Evolutionary conservation across 495 filamentous ascomycete species (phyloP), one percentile per base, ranked within the genome.

Genomic region (Neurospora sp.): DNA sequence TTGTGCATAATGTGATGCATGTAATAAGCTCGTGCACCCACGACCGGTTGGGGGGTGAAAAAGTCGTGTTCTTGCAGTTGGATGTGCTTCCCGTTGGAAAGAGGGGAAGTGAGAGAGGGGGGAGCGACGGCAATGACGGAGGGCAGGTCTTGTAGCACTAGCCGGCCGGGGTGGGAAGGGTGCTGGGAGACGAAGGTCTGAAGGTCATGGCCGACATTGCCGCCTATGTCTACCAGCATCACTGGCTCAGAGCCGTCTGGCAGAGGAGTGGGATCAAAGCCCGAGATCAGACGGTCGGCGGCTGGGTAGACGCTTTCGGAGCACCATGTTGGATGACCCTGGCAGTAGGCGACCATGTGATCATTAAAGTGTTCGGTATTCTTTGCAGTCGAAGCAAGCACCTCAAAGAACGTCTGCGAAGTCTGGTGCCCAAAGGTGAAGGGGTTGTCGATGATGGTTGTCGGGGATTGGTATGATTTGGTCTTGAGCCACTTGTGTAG

Each of bases 161-260:
- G 71, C 3, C 76, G 77, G 3, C 86, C 87, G 0, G 80, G 79
- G 0, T 78, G 22, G 14, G 81, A 75, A 0, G 86, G 87, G 69
- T 79, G 75, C 27, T 82, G 77, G 2, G 42, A n/a, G 6, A 71
- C 73, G 73, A 90, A 86, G n/a, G 81, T 79, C 1, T 77, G 69
- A 0, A 89, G 74, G 72, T 90, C 85, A 38, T 89, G 84, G 2
- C 88, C 87, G 3, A 82, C 68, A 12, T 80, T 81, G 3, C 86
- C 88, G 38, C 82, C 87, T 1, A 89, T 78, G 76, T 91, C 89
- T 14, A 90, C 86, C 2, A 90, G 74, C 3, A 89, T 75, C 5
- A 37, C 31, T 8, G 53, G 12, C 6, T 65, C 53, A 0, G 20
- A 44, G 1, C 27, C 45, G 35, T 73, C 71, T 0, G 77, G 76